Evolutionary conservation across 2,329 filamentous ascomycete genomes (phyloP), one percentile per base, ranked within the genome.

Genomic region (Neofusicoccum cordaticola): DNA sequence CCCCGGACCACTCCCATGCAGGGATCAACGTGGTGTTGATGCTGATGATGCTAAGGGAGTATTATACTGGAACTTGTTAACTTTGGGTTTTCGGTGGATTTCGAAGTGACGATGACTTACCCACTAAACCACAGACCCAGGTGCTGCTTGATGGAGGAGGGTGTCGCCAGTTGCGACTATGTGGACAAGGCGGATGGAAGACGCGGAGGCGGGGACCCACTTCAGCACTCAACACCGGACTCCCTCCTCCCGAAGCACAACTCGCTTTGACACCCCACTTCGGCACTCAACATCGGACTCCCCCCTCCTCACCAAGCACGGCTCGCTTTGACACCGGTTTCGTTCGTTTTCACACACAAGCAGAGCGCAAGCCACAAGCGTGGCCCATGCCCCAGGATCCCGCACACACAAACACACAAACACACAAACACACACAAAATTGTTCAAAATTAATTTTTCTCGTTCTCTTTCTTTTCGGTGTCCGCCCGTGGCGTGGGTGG

Each of bases 91-190:
- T 3, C 9, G 4, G 11, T 31, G 19, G 31, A 19, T 31, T 4
- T 11, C 3, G 13, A 12, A 8, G 4, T 35, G 47, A 6, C 2
- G 15, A 13, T 34, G 22, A 50, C 47, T 34, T 50, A 50, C 47
- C 52, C 53, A 58, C 53, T 58, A 47, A 58, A 58, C 53, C 41
- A 58, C 53, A 58, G 41, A 58, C 56, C 56, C 41, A 22, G 41
- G 1, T 19, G 22, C 9, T 47, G 12, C 4, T 47, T 47, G 56
- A 22, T 60, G 42, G 9, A 2, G 7, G 13, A 15, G 8, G 2
- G 1, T 4, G 7, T 19, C 15, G 8, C 27, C 22, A 3, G 1
- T 9, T 31, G 15, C 13, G 4, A 4, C n/a, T 17, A 44, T 44
- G 13, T 45, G 44, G 15, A 2, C 2, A 2, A 4, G 27, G 4